These are phyloP conservation scores for Xerocomellus chrysenteron DNA, from an alignment of 768 basidiomycete species.

Conservation along the genomic window DNA sequence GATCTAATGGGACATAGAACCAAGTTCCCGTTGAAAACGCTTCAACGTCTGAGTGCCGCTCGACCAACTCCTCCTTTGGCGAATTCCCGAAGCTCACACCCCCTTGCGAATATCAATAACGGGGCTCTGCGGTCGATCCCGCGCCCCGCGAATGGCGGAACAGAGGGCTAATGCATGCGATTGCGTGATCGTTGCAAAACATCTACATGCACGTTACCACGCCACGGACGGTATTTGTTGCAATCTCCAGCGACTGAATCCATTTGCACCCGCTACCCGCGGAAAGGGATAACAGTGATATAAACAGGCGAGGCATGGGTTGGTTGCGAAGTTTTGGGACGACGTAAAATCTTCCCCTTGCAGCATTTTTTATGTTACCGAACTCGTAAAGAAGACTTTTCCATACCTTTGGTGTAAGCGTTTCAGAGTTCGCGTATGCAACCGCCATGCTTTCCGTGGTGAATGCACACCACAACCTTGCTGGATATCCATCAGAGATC, in stretches of 20 bases:
- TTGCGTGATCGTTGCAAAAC: neutral
- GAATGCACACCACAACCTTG: conserved; percentile 80
- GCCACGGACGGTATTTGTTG: neutral
- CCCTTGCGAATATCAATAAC: conserved; percentile 35
- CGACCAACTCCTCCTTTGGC: conserved; percentile 40
- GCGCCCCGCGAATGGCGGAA: conserved; percentile 19
- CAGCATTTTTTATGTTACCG: neutral
- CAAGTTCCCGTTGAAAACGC: conserved; percentile 92
- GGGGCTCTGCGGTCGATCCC: conserved; percentile 22
- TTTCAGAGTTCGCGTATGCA: conserved; percentile 57
- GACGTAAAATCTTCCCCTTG: conserved; percentile 38
- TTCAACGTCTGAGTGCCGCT: conserved; percentile 74
- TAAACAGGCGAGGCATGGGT: conserved; percentile 44
- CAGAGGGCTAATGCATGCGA: conserved; percentile 10
- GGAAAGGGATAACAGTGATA: conserved; percentile 54
- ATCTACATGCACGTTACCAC: neutral
- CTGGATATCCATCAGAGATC: conserved; percentile 32
- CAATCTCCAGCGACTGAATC: neutral
- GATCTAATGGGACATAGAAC: conserved; percentile 51
- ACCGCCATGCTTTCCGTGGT: conserved; percentile 83
- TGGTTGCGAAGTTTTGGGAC: conserved; percentile 13
- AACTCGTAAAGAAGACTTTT: neutral
- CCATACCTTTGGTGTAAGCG: conserved; percentile 58
- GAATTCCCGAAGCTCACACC: conserved; percentile 32
- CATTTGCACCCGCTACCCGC: conserved; percentile 9